phyloP scores from a whole-genome alignment of 2,329 filamentous ascomycete genomes.

The Cadophora sp. region DNA sequence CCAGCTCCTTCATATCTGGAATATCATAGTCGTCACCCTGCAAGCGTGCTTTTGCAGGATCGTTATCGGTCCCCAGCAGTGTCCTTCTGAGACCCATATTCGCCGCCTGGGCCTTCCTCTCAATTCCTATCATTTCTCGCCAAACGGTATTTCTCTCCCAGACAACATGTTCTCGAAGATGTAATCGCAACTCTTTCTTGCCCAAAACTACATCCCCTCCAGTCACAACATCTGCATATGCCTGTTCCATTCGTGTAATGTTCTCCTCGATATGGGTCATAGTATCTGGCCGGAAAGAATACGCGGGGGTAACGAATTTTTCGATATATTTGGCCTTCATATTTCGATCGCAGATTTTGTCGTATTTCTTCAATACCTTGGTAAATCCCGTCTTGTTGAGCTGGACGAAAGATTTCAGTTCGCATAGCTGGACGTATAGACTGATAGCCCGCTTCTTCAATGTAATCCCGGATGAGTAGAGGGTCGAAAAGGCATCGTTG shows the following conservation, averaged over 20 bases:
- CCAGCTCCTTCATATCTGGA: conserved; percentile 69
- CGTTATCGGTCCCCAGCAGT: conserved; percentile 77
- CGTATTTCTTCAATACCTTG: conserved; percentile 97
- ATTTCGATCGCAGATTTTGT: conserved; percentile 89
- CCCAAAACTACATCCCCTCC: conserved; percentile 79
- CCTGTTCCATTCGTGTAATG: conserved; percentile 76
- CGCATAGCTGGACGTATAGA: conserved; percentile 90
- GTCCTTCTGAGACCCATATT: conserved; percentile 82
- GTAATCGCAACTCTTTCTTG: conserved; percentile 84
- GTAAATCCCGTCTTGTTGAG: conserved; percentile 96
- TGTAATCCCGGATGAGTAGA: conserved; percentile 78
- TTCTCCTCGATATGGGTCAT: conserved; percentile 73
- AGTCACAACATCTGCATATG: conserved; percentile 84
- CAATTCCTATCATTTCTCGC: conserved; percentile 98
- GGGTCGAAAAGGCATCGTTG: conserved; percentile 73
- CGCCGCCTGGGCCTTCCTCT: conserved; percentile 92
- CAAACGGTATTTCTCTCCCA: conserved; percentile 99
- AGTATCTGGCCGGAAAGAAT: conserved; percentile 80
- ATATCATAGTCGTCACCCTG: conserved; percentile 83
- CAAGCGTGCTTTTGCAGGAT: conserved; percentile 70
- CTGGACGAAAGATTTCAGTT: conserved; percentile 94
- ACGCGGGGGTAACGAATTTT: conserved; percentile 75
- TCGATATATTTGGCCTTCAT: conserved; percentile 81
- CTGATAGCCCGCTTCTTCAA: conserved; percentile 90
- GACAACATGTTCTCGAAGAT: conserved; percentile 94